These are phyloP conservation scores for Chimonanthus salicifolius DNA, from an alignment of 164 flowering plant species.

Conservation along the genomic window DNA sequence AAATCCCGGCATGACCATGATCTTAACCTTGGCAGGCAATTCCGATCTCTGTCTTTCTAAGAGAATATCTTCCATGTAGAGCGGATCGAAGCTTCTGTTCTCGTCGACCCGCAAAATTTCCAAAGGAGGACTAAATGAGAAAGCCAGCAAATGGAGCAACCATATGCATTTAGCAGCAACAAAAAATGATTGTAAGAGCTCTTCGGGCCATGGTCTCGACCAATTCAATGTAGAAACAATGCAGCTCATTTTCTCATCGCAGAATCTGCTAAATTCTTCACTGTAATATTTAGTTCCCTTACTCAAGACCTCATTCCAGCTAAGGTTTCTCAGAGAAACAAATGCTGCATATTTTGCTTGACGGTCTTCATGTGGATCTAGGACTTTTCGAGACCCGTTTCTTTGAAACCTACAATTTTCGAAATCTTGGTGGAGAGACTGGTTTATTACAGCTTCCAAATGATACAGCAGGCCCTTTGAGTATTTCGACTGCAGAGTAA, in stretches of 20 bases:
- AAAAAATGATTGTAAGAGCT: conserved; percentile 81
- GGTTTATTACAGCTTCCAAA: conserved; percentile 79
- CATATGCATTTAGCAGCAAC: conserved; percentile 89
- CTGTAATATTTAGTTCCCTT: conserved; percentile 92
- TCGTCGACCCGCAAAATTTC: conserved; percentile 74
- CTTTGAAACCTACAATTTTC: conserved; percentile 76
- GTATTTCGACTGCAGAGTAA: conserved; percentile 51
- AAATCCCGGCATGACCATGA: conserved; percentile 94
- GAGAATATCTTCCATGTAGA: conserved; percentile 76
- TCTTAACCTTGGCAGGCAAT: conserved; percentile 53
- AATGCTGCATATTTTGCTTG: conserved; percentile 66
- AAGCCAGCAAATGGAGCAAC: conserved; percentile 89
- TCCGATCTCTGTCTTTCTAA: conserved; percentile 45
- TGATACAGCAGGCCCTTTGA: conserved; percentile 65
- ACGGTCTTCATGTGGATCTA: conserved; percentile 72
- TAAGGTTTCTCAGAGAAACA: conserved; percentile 64
- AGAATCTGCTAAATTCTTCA: conserved; percentile 83
- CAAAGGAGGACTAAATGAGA: conserved; percentile 71
- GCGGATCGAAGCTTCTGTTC: conserved; percentile 54
- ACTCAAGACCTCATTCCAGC: conserved; percentile 89
- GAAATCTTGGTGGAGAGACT: conserved; percentile 75
- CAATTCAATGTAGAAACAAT: conserved; percentile 61
- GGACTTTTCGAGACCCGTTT: conserved; percentile 58
- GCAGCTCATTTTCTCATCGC: conserved; percentile 92
- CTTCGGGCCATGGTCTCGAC: conserved; percentile 91